Conservation (phyloP, 176 grass and related monocot species). For the Aechmea fasciata region DNA sequence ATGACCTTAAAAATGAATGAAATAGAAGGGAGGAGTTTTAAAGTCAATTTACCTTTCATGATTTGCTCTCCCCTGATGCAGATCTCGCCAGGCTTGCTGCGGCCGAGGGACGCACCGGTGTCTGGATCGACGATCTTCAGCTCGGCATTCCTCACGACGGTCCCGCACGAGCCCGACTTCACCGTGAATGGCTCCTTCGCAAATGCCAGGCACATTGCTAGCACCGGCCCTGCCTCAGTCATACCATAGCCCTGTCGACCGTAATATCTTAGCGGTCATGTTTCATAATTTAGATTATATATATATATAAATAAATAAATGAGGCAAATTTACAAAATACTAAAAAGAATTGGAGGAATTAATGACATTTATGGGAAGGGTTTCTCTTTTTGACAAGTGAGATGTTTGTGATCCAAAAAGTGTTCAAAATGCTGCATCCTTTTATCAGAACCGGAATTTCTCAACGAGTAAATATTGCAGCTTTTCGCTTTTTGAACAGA, state of each 20-base stretch:
- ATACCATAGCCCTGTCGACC: constrained; percentile 72
- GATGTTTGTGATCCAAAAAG: too few relatives aligned
- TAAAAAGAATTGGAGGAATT: too few relatives aligned
- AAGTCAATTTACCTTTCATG: constrained; percentile 67
- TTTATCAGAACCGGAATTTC: too few relatives aligned
- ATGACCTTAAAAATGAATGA: not conserved
- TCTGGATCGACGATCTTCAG: constrained; percentile 76
- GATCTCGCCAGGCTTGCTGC: constrained; percentile 65
- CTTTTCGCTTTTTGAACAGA: too few relatives aligned
- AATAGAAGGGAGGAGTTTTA: not conserved
- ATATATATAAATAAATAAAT: too few relatives aligned
- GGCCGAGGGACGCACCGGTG: constrained; percentile 39
- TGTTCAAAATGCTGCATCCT: too few relatives aligned
- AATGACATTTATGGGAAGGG: too few relatives aligned
- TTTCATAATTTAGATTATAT: too few relatives aligned
- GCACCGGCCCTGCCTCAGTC: constrained; percentile 86
- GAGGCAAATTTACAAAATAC: too few relatives aligned
- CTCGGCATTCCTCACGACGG: constrained; percentile 76
- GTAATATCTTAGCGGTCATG: not conserved
- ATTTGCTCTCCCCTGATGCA: constrained; percentile 91
- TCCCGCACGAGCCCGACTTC: constrained; percentile 87
- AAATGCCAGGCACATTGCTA: constrained; percentile 91
- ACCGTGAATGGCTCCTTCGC: constrained; percentile 68
- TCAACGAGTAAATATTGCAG: too few relatives aligned
- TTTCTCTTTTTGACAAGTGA: too few relatives aligned